Evolutionary conservation across 805 yeast genomes (phyloP), one percentile per base, ranked within the genome.

Genomic region (Yarrowia yakushimensis): DNA sequence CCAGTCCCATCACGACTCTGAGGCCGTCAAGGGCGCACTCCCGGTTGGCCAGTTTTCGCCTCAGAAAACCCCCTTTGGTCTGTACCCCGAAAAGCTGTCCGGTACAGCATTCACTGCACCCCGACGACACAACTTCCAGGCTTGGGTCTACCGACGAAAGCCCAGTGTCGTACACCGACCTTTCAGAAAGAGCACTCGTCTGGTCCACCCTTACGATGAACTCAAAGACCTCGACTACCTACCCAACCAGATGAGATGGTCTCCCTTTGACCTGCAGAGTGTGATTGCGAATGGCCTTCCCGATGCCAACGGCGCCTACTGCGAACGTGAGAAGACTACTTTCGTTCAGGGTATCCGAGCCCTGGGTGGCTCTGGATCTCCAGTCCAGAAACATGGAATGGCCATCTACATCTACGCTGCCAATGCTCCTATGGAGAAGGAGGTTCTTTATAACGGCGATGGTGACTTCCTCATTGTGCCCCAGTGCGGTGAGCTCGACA

Each of bases 21-120:
- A 69, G 52, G 68, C 70, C 13, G 33, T 68, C 13, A 34, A 43
- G 31, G 70, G 66, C 13, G 66, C 72, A 5, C 64, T 69, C 7
- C 72, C 72, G 4, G 62, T 59, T 2, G 71, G 70, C 17, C 70
- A 69, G 42, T 67, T 66, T 46, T 63, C 63, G 31, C 72, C 72
- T 15, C 71, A 69, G 42, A 63, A 67, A 28, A 59, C 54, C 6
- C 64, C 68, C 0, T 50, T 63, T 20, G 72, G 72, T 1, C 69
- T 70, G 30, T 70, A 67, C 41, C 69, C 72, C 15, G 72, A 70
- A 62, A 69, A 70, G 64, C 52, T 70, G 12, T 69, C 72, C 4
- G 72, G 72, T 5, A 68, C 72, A 1, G 72, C 72, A 10, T 70
- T 70, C 48, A 69, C 71, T 15, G 71, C 71, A 27, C 72, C 72